Evolutionary conservation across 441 rosid genomes (phyloP), one percentile per base, ranked within the genome.

Genomic region (Brassica balearica): DNA sequence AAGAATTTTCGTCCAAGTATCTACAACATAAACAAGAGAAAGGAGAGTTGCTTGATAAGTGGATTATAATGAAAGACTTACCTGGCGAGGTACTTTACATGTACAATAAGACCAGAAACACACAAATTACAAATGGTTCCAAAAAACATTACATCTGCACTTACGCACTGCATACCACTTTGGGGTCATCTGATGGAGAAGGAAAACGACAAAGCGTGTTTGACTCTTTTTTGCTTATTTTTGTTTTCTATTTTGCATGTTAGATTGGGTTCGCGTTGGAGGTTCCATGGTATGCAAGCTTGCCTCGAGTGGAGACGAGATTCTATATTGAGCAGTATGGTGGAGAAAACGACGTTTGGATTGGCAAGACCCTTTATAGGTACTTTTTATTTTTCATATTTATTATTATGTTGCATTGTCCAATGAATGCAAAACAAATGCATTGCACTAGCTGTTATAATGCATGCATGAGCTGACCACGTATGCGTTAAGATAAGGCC

Each of bases 291-390:
- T 87, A 90, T 62, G 94, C 96, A 43, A 87, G 86, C 74, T 82
- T 96, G 84, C 97, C 98, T 7, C 88, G 99, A 71, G 80, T 96
- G 25, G 99, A 96, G 84, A 75, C 97, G 1, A 89, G 99, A 83
- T 88, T 90, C 81, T 96, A 84, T 82, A 79, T 96, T 6, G 97
- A 94, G 61, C 98, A 96, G 23, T 96, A 96, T 27, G 98, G 99
- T 23, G 99, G 98, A 2, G 86, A 87, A 75, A 86, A 88, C 65
- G 98, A 96, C 75, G 92, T 91, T 8, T 96, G 99, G 99, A 96
- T 96, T 73, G 99, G 98, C 80, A 96, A 96, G 83, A 96, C 98
- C 14, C 87, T 92, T 62, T 96, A 96, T 76, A 92, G 98, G 99
- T 91, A 62, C 2, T 36, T 4, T 6, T 12, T 61, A 10, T 23